A percentile compares a stretch with the other conserved stretches of the same genome.
Evolutionary conservation across 306 rosid genomes (phyloP).

Genomic region (Rosa lucieae): DNA sequence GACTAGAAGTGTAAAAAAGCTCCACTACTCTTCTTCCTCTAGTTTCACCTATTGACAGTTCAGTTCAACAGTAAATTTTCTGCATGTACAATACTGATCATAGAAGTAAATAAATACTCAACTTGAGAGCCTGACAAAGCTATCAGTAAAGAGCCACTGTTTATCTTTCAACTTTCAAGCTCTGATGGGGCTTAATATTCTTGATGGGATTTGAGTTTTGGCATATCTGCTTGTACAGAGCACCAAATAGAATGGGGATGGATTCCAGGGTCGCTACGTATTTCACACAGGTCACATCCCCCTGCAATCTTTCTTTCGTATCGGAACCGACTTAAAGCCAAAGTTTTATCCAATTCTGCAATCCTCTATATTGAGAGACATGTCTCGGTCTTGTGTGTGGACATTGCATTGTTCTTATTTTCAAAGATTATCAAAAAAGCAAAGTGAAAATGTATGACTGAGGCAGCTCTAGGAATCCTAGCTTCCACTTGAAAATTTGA

Average conservation of each 20-base stretch:
- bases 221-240: not conserved
- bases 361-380: not conserved
- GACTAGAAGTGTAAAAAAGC: not conserved
- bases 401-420: not conserved
- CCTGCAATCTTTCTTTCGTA: not conserved
- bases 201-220: constrained; percentile 19
- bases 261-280: constrained; percentile 6
- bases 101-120: not conserved
- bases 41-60: not conserved
- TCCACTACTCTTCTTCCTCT: not conserved
- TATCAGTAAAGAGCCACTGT: not conserved
- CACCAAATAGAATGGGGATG: constrained; percentile 1
- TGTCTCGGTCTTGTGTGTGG: not conserved
- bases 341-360: not conserved
- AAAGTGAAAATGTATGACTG: not conserved
- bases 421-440: not conserved
- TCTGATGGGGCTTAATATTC: constrained; percentile 11
- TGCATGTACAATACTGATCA: not conserved
- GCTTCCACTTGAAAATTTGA: not conserved
- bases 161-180: not conserved
- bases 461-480: not conserved
- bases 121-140: not conserved
- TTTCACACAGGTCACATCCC: not conserved
- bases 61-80: not conserved
- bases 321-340: not conserved